Evolutionary conservation across 768 basidiomycete species (phyloP).

Genomic region (Hydnomerulius pinastri): DNA sequence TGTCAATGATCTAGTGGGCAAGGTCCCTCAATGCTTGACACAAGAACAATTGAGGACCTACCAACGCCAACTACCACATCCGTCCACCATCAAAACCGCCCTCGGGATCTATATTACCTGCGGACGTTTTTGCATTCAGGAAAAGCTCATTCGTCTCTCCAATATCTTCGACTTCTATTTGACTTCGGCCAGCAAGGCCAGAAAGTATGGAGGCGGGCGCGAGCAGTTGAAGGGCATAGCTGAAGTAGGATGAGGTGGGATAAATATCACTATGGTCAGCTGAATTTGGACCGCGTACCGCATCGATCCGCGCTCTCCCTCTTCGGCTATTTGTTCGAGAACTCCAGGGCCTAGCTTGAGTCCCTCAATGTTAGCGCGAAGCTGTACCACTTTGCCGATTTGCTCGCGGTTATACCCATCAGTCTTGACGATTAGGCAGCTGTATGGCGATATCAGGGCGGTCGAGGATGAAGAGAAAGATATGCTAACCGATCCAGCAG

Average conservation of each 20-base stretch:
- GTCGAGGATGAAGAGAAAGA: neutral
- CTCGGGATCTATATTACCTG: slow-evolving; percentile 49
- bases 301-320: slow-evolving; percentile 81
- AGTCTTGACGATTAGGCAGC: slow-evolving; percentile 95
- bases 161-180: slow-evolving; percentile 88
- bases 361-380: slow-evolving; percentile 86
- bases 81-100: slow-evolving; percentile 36
- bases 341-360: slow-evolving; percentile 75
- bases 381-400: slow-evolving; percentile 81
- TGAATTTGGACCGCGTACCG: slow-evolving; percentile 47
- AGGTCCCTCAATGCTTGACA: slow-evolving; percentile 2
- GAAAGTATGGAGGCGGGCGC: slow-evolving; percentile 91
- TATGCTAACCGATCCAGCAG: slow-evolving; percentile 78
- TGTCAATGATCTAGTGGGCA: slow-evolving; percentile 3
- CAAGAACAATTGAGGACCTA: slow-evolving; percentile 5
- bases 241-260: slow-evolving; percentile 28
- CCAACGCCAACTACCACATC: slow-evolving; percentile 26
- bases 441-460: slow-evolving; percentile 29
- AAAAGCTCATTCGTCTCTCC: slow-evolving; percentile 94
- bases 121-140: slow-evolving; percentile 87
- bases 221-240: slow-evolving; percentile 89
- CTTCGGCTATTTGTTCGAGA: slow-evolving; percentile 74
- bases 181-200: slow-evolving; percentile 68
- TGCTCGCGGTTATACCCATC: slow-evolving; percentile 81
- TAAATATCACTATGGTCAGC: slow-evolving; percentile 7